These are phyloP conservation scores for Penicillium samsonianum DNA, from an alignment of 495 filamentous ascomycete species.

Conservation along the genomic window DNA sequence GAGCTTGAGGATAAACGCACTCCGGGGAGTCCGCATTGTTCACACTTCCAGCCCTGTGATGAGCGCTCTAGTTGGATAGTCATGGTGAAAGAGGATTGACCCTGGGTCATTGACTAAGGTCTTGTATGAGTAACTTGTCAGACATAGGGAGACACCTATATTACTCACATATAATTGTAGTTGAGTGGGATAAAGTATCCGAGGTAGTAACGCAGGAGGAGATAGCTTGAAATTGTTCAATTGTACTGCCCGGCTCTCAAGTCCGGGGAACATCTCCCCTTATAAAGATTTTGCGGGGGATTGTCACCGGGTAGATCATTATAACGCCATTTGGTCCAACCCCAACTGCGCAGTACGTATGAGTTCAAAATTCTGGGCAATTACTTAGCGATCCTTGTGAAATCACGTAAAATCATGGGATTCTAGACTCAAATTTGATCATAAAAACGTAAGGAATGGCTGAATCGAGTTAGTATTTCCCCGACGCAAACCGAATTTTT, in stretches of 20 bases:
- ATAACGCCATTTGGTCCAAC: background rate
- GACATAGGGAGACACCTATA: background rate
- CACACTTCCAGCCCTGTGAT: background rate
- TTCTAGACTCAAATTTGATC: background rate
- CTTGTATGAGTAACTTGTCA: background rate
- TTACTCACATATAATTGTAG: background rate
- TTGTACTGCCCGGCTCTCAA: background rate
- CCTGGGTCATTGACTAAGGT: background rate
- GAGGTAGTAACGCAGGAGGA: background rate
- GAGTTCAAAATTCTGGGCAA: background rate
- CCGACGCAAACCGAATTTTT: background rate
- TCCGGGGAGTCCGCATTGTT: background rate
- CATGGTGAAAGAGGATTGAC: background rate
- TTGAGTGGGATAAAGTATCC: background rate
- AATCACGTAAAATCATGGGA: background rate
- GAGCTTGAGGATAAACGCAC: background rate
- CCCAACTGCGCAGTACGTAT: background rate
- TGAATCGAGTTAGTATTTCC: background rate
- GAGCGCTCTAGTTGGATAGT: background rate
- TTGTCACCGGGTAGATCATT: background rate
- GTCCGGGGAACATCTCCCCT: background rate
- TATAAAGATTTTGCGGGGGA: background rate
- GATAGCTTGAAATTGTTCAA: background rate
- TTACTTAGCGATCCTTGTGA: background rate
- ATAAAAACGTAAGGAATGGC: background rate